phyloP scores from a whole-genome alignment of 257 asterid genomes.

The Primulina huaijiensis region DNA sequence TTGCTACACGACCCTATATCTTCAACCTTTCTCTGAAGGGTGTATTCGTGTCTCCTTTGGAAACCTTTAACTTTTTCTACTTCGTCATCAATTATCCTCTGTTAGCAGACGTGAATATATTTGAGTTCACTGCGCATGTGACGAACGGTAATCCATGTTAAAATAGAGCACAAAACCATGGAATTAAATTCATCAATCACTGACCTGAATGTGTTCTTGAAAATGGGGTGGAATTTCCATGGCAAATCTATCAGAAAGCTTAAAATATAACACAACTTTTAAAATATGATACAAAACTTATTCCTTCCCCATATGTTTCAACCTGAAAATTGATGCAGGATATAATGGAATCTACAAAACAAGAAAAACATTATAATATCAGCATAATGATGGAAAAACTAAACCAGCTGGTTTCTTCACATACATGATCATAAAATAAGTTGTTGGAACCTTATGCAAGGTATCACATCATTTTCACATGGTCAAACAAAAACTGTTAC shows the following conservation, averaged over 20 bases:
- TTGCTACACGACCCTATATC: conserved; percentile 85
- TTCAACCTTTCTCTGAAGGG: conserved; percentile 89
- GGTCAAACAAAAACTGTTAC: neutral
- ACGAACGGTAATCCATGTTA: neutral
- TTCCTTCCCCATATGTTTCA: conserved; percentile 86
- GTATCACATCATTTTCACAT: neutral
- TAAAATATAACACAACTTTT: conserved; percentile 44
- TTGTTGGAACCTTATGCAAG: neutral
- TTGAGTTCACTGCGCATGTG: neutral
- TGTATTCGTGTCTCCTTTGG: conserved; percentile 52
- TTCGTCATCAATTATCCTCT: conserved; percentile 78
- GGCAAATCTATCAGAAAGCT: conserved; percentile 65
- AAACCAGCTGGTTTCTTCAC: neutral
- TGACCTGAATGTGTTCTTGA: conserved; percentile 76
- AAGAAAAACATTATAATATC: neutral
- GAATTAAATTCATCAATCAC: neutral
- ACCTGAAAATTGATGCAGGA: conserved; percentile 79
- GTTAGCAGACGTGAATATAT: conserved; percentile 18
- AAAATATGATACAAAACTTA: conserved; percentile 53
- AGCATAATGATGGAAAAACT: neutral
- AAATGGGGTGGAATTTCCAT: conserved; percentile 64
- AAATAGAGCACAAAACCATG: neutral
- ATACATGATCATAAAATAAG: neutral
- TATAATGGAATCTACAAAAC: conserved; percentile 76
- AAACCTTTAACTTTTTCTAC: conserved; percentile 83